Evolutionary conservation across 1,284 basidiomycete genomes (phyloP), one percentile per base, ranked within the genome.

Genomic region (Leccinum colubrinum): DNA sequence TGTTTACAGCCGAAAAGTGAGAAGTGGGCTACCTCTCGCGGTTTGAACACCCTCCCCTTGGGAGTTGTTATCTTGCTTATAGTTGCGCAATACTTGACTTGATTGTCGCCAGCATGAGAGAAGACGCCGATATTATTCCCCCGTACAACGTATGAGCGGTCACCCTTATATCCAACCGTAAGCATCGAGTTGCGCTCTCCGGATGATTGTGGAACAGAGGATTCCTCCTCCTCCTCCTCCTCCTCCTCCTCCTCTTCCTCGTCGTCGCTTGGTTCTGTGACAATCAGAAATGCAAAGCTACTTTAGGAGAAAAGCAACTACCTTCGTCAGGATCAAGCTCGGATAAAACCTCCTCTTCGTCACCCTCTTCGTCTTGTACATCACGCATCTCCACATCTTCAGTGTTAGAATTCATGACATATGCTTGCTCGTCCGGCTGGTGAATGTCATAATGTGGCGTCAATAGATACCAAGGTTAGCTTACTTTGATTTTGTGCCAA

Each of bases 121-220:
- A 99, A 99, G n/a, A 98, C 95, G 17, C 97, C 97, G 65, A 99
- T 98, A 76, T 93, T 95, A 78, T 92, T 91, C 43, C 96, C 97
- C 50, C 97, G 90, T 22, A 96, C 91, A 62, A 99, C 97, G 70
- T 97, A 98, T 11, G 97, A 96, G 43, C 95, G 84, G 72, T 98
- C 95, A 66, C 95, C 94, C 78, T 95, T 97, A 83, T 98, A 97
- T 5, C 97, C 97, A 52, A 99, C 90, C 3, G 93, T 94, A 37
- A 99, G 84, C 68, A 95, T 91, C 39, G 94, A 93, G 77, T 99
- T 98, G 56, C 79, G 80, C 65, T 91, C 92, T 43, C 86, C 84
- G 30, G 80, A 78, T 17, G 75, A 74, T 66, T 78, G 78, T 39
- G 79, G 76, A 25, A 77, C 74, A 11, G 75, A 74, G 27, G 76